A percentile compares a stretch with the other conserved stretches of the same genome.
These are phyloP conservation scores for Yamadazyma blattariae DNA, from an alignment of 1,139 yeast genomes.

Conservation along the genomic window DNA sequence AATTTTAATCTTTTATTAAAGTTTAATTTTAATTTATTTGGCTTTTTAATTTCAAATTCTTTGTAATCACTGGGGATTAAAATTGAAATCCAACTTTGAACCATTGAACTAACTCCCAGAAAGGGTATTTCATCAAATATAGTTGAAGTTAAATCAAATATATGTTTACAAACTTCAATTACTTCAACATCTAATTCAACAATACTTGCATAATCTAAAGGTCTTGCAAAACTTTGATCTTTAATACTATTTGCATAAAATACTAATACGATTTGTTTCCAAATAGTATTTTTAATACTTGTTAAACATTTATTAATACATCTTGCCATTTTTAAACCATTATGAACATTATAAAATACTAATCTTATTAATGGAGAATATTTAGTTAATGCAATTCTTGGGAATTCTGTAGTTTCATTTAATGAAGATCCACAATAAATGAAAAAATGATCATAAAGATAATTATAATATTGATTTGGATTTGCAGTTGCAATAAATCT, in stretches of 20 bases:
- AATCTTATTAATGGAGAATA: conserved; percentile 52
- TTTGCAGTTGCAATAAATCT: conserved; percentile 56
- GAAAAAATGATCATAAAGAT: conserved; percentile 35
- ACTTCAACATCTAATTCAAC: conserved; percentile 27
- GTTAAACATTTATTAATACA: conserved; percentile 40
- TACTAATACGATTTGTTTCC: conserved; percentile 52
- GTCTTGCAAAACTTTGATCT: conserved; percentile 58
- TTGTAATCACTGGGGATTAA: conserved; percentile 37
- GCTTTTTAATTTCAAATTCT: conserved; percentile 26
- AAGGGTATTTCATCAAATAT: conserved; percentile 30
- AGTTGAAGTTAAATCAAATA: conserved; percentile 32
- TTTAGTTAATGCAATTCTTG: conserved; percentile 35
- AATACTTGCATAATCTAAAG: conserved; percentile 42
- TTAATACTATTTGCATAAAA: conserved; percentile 50
- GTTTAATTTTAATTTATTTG: conserved; percentile 30
- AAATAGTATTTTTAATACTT: conserved; percentile 46
- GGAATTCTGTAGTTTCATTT: conserved; percentile 43
- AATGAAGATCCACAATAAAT: conserved; percentile 23
- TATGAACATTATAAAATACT: conserved; percentile 42
- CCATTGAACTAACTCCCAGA: conserved; percentile 24
- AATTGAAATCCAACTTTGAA: conserved; percentile 34
- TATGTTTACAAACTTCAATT: conserved; percentile 23
- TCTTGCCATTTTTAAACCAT: conserved; percentile 34
- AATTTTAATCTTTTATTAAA: conserved; percentile 39
- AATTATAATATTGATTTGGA: conserved; percentile 47